These are phyloP conservation scores for Tolypocladium ophioglossoides DNA, from an alignment of 2,329 filamentous ascomycete species.

Conservation along the genomic window DNA sequence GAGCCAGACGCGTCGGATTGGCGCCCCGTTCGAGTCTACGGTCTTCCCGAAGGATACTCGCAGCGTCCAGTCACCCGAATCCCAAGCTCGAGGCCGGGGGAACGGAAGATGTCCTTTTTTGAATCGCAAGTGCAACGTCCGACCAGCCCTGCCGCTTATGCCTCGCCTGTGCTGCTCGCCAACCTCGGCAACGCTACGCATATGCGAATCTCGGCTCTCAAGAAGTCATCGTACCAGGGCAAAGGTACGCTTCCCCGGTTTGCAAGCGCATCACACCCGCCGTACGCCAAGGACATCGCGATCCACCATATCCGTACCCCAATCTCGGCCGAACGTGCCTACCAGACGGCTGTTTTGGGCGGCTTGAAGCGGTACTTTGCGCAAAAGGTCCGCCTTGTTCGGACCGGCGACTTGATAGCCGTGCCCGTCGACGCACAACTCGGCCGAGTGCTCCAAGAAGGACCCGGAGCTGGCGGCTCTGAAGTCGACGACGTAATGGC, in stretches of 20 bases:
- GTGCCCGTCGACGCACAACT: slow-evolving; percentile 81
- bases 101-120: slow-evolving; percentile 50
- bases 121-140: slow-evolving; percentile 57
- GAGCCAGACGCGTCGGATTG: slow-evolving; percentile 55
- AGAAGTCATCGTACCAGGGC: slow-evolving; percentile 36
- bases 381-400: slow-evolving; percentile 68
- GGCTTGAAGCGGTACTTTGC: slow-evolving; percentile 86
- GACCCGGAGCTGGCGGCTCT: slow-evolving; percentile 44
- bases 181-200: slow-evolving; percentile 75
- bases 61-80: slow-evolving; percentile 51
- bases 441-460: slow-evolving; percentile 70
- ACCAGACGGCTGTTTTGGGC: slow-evolving; percentile 78
- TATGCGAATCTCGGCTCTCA: slow-evolving; percentile 65
- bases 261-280: slow-evolving; percentile 43
- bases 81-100: slow-evolving; percentile 40
- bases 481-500: slow-evolving; percentile 63
- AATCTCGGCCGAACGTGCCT: slow-evolving; percentile 70
- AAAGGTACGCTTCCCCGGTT: slow-evolving; percentile 46
- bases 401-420: slow-evolving; percentile 78
- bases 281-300: slow-evolving; percentile 64
- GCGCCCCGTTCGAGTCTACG: slow-evolving; percentile 82
- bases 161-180: slow-evolving; percentile 77
- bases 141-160: slow-evolving; percentile 52
- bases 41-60: slow-evolving; percentile 67
- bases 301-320: slow-evolving; percentile 84